A percentile compares a stretch with the other conserved stretches of the same genome.
These are phyloP conservation scores for Paspalum vaginatum DNA, from an alignment of 176 grass and related monocot species.

Conservation along the genomic window DNA sequence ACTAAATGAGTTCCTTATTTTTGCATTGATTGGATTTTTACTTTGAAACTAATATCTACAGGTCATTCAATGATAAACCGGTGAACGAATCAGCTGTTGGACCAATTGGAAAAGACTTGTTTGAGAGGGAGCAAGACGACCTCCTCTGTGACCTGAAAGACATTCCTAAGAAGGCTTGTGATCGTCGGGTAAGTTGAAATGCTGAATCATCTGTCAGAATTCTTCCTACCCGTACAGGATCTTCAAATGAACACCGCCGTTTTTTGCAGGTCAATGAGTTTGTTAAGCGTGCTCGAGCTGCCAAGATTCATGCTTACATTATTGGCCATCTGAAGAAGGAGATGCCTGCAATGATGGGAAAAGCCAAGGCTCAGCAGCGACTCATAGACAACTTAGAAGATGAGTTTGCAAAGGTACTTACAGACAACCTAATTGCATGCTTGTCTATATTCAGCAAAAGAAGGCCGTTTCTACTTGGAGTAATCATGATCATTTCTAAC, in stretches of 20 bases:
- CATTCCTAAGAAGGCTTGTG: slow-evolving; percentile 95
- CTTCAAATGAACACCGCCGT: neutral
- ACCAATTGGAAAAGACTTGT: slow-evolving; percentile 82
- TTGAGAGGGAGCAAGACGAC: slow-evolving; percentile 95
- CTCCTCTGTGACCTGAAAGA: slow-evolving; percentile 85
- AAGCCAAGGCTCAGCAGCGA: slow-evolving; percentile 90
- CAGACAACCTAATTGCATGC: slow-evolving; percentile 1
- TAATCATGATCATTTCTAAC: neutral
- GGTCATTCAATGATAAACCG: slow-evolving; percentile 93
- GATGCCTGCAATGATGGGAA: slow-evolving; percentile 93
- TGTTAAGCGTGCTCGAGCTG: slow-evolving; percentile 90
- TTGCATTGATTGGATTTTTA: slow-evolving; percentile 22
- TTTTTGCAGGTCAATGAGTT: slow-evolving; percentile 77
- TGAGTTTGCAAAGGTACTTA: slow-evolving; percentile 82
- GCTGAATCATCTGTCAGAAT: neutral
- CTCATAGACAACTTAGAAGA: slow-evolving; percentile 72
- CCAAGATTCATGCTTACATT: slow-evolving; percentile 89
- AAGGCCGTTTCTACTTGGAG: neutral
- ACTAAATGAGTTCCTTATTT: neutral
- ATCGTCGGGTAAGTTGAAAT: slow-evolving; percentile 62
- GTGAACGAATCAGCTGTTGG: slow-evolving; percentile 72
- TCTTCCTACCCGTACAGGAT: neutral
- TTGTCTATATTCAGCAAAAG: slow-evolving; percentile 9
- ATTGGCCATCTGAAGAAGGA: slow-evolving; percentile 84
- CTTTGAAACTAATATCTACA: slow-evolving; percentile 35